phyloP scores from a whole-genome alignment of 352 stramenopile genomes.

The Peronospora farinosa region DNA sequence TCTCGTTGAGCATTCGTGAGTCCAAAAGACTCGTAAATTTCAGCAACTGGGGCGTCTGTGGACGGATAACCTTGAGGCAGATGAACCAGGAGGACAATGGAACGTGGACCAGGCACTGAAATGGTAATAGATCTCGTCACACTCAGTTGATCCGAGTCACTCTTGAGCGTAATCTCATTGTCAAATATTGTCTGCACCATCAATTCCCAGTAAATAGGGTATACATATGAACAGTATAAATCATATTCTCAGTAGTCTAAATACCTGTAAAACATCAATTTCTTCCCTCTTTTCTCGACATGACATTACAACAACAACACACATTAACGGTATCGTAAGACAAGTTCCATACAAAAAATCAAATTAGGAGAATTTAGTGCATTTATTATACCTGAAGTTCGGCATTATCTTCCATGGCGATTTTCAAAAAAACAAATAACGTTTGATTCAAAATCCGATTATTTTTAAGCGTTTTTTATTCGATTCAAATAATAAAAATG shows the following conservation, averaged over 20 bases:
- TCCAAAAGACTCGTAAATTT: conserved; percentile 80
- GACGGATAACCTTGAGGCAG: conserved; percentile 67
- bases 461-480: not conserved
- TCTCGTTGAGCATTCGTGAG: conserved; percentile 63
- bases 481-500: no score
- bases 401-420: conserved; percentile 31
- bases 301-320: no score
- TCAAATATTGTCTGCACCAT: conserved; percentile 66
- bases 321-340: no score
- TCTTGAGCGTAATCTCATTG: conserved; percentile 52
- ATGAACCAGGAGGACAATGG: conserved; percentile 66
- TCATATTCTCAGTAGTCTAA: not conserved
- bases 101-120: conserved; percentile 48
- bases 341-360: no score
- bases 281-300: conserved; percentile 44
- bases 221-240: no score
- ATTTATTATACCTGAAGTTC: conserved; percentile 45
- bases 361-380: not conserved
- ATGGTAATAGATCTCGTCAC: conserved; percentile 54
- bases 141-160: conserved; percentile 35
- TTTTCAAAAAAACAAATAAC: conserved; percentile 24
- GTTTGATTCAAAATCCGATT: no score
- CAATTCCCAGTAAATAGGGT: not conserved
- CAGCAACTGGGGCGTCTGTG: conserved; percentile 55
- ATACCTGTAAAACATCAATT: conserved; percentile 70